Percentiles rank a stretch among this genome's conserved stretches.
phyloP scores from a whole-genome alignment of 202 grass and related monocot species.

The Cymbopogon flexuosus region DNA sequence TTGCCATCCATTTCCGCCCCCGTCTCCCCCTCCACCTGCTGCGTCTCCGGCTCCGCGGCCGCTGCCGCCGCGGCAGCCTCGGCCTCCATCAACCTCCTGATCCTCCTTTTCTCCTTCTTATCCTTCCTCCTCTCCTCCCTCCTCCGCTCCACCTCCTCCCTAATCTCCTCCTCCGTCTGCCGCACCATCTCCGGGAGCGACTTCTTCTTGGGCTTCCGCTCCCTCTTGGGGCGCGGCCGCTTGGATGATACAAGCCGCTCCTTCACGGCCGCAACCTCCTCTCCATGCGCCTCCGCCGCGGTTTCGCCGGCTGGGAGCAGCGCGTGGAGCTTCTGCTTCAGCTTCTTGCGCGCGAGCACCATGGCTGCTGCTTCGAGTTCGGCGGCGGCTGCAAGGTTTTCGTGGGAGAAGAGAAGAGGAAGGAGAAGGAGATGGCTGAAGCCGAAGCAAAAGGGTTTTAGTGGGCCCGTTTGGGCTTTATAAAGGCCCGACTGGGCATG shows the following conservation, averaged over 20 bases:
- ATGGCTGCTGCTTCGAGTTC: conserved; percentile 16
- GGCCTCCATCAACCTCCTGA: conserved; percentile 40
- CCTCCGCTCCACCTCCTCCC: conserved; percentile 14
- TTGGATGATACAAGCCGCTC: conserved; percentile 49
- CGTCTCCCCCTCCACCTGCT: not conserved
- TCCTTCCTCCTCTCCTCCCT: conserved; percentile 48
- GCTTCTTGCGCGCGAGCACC: conserved; percentile 82
- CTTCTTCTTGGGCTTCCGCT: conserved; percentile 30
- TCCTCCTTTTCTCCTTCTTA: conserved; percentile 62
- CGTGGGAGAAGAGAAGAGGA: not conserved
- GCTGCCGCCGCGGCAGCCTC: conserved; percentile 34
- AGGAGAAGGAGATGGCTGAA: not conserved
- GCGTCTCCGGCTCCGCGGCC: conserved; percentile 5
- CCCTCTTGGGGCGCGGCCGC: conserved; percentile 38
- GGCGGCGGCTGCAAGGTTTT: conserved; percentile 22
- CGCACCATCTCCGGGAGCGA: not conserved
- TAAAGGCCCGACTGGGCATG: not conserved
- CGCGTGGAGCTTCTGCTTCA: conserved; percentile 55
- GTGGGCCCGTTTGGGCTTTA: not conserved
- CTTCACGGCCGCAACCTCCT: conserved; percentile 36
- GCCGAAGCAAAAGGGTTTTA: not conserved
- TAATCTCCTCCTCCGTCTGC: conserved; percentile 18
- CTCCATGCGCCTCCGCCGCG: not conserved
- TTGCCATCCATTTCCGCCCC: not conserved
- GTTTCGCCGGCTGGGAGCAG: conserved; percentile 23